Evolutionary conservation across 108 stramenopile genomes (phyloP).

Genomic region (Cyclotella baltica): DNA sequence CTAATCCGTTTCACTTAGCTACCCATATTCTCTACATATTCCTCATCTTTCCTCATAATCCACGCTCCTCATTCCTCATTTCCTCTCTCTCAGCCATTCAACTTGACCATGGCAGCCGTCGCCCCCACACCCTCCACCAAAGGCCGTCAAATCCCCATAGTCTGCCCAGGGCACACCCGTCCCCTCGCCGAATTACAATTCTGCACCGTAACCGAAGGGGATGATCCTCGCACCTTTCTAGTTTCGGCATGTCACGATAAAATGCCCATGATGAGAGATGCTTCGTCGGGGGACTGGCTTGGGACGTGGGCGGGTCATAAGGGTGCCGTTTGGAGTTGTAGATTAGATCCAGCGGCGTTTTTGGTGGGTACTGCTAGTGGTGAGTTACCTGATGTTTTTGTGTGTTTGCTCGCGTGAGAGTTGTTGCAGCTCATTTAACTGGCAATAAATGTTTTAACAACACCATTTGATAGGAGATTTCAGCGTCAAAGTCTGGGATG

Average conservation of each 20-base stretch:
- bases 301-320: conserved; percentile 98
- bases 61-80: no score
- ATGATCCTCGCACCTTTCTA: conserved; percentile 68
- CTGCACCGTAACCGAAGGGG: conserved; percentile 56
- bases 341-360: conserved; percentile 80
- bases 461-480: conserved; percentile 71
- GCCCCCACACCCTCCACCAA: conserved; percentile 33
- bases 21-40: no score
- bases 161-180: conserved; percentile 95
- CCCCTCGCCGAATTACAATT: conserved; percentile 92
- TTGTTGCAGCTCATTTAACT: background rate
- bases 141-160: conserved; percentile 88
- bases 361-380: conserved; percentile 89
- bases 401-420: background rate
- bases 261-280: conserved; percentile 97
- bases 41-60: no score
- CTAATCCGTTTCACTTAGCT: no score
- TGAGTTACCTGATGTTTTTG: background rate
- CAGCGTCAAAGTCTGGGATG: conserved; percentile 88
- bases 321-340: conserved; percentile 99
- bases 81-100: background rate
- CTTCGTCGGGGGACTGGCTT: conserved; percentile 97
- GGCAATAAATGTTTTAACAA: background rate
- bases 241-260: conserved; percentile 89
- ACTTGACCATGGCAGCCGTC: conserved; percentile 28